phyloP scores from a whole-genome alignment of 176 grass and related monocot genomes.

The Zoysia pacifica region DNA sequence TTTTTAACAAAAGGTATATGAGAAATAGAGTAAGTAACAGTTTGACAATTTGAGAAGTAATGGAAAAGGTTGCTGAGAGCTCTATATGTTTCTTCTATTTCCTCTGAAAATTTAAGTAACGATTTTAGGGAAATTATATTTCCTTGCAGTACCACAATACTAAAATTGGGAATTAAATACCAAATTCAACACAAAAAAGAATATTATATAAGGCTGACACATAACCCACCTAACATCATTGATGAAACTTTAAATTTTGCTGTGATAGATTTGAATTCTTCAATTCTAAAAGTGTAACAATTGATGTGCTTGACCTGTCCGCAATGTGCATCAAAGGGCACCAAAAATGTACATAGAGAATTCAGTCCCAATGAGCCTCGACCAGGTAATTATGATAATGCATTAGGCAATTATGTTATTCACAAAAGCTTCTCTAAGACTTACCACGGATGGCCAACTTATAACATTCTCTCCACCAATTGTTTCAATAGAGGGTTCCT shows the following conservation, averaged over 20 bases:
- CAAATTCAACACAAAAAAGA: conserved; percentile 14
- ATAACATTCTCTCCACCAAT: conserved; percentile 89
- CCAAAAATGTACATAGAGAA: conserved; percentile 2
- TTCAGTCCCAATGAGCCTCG: conserved; percentile 25
- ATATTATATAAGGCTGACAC: background rate
- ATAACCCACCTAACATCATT: conserved; percentile 71
- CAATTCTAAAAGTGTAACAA: conserved; percentile 68
- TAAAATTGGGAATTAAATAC: conserved; percentile 8
- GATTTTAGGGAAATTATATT: no score
- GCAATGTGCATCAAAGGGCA: conserved; percentile 6
- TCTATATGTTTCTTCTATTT: no score
- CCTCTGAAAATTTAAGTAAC: no score
- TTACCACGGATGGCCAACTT: conserved; percentile 90
- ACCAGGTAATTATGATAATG: conserved; percentile 13
- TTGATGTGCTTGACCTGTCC: conserved; percentile 76
- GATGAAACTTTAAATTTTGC: conserved; percentile 71
- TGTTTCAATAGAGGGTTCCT: conserved; percentile 84
- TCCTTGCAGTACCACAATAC: background rate
- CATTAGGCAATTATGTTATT: conserved; percentile 10
- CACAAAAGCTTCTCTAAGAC: conserved; percentile 23
- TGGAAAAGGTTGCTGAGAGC: conserved; percentile 7
- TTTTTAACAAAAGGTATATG: conserved; percentile 17
- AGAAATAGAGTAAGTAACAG: background rate
- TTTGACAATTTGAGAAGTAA: conserved; percentile 13
- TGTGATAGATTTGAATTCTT: conserved; percentile 77